Percentiles rank a stretch among this genome's conserved stretches.
Conservation (phyloP, 129 eudicot species). For the Rutidosis leptorrhynchoides region DNA sequence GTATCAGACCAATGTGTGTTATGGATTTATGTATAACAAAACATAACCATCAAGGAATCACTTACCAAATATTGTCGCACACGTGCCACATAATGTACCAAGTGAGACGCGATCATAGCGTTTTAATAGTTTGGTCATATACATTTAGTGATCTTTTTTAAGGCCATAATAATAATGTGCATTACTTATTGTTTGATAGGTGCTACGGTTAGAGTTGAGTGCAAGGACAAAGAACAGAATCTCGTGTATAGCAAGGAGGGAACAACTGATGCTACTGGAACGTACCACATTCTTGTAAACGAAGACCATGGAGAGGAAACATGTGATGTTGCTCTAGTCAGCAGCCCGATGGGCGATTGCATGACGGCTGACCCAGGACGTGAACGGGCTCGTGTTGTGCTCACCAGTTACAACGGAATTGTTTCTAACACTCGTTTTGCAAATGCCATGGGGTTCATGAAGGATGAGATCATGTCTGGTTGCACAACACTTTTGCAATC, state of each 20-base stretch:
- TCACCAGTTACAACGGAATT: constrained; percentile 54
- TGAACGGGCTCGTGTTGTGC: constrained; percentile 51
- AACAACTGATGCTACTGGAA: constrained; percentile 49
- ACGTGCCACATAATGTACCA: too few species aligned
- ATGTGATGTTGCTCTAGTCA: constrained; percentile 50
- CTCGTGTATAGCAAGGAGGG: constrained; percentile 40
- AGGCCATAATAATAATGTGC: neutral
- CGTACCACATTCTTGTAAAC: constrained; percentile 43
- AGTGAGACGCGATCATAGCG: too few species aligned
- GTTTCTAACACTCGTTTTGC: constrained; percentile 42
- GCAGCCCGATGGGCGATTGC: constrained; percentile 51
- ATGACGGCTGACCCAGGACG: constrained; percentile 49
- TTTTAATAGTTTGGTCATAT: neutral
- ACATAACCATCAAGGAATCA: too few species aligned
- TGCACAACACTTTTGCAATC: constrained; percentile 47
- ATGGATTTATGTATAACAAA: too few species aligned
- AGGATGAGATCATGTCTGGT: constrained; percentile 40
- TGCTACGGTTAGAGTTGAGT: constrained; percentile 59
- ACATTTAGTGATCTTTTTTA: neutral
- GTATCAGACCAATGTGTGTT: too few species aligned
- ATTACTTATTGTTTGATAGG: constrained; percentile 23
- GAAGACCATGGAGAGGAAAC: constrained; percentile 47
- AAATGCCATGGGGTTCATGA: constrained; percentile 59
- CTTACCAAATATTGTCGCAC: too few species aligned
- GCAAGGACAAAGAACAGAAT: constrained; percentile 41